Base-by-base conservation (phyloP, 148 eudicot genomes). In the Suaeda aralocaspica region DNA sequence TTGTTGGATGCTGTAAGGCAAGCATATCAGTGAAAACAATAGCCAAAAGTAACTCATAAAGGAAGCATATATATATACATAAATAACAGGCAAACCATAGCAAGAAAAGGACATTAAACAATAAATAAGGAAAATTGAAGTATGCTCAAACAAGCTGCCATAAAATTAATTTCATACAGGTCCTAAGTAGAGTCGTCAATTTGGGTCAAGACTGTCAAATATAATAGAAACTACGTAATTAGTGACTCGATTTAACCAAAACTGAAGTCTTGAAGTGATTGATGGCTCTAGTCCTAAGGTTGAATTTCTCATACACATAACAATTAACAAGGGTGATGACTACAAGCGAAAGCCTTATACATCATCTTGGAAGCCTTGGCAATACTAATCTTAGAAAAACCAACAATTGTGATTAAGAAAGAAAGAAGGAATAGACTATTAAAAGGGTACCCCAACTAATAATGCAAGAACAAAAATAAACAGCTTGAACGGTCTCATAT, bases 1-100 rank as follows among this genome's bases (percentile, higher is more conserved):
- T 91, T 61, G 98, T 94, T 63, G 98, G 98, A 84, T 87, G 86
- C 96, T 88, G 81, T 34, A 76, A 51, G 26, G 75, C 55, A 42
- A 22, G 22, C 71, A 1, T 55, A 16, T 39, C 62, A 25, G 19
- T 50, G 44, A n/a, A 31, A 49, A 67, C 46, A 42, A 41, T 42
- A 51, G 46, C 70, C 30, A 16, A 46, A 29, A 67, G 26, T n/a
- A 62, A 33, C 44, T 25, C 45, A 68, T 26, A 46, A 64, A 58
- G 33, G 26, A 21, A 41, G 15, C 29, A 22, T n/a, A 48, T 1
- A n/a, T 41, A 19, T 8, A n/a, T 4, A 60, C 26, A 71, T 31
- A 6, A 15, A 21, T 30, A 22, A 34, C 50, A 39, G 9, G 10
- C 26, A 14, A 66, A 34, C 13, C 29, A 22, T 3, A 4, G 41